Base-by-base conservation (phyloP, 805 yeast species). In the Teunomyces lycoperdinae region DNA sequence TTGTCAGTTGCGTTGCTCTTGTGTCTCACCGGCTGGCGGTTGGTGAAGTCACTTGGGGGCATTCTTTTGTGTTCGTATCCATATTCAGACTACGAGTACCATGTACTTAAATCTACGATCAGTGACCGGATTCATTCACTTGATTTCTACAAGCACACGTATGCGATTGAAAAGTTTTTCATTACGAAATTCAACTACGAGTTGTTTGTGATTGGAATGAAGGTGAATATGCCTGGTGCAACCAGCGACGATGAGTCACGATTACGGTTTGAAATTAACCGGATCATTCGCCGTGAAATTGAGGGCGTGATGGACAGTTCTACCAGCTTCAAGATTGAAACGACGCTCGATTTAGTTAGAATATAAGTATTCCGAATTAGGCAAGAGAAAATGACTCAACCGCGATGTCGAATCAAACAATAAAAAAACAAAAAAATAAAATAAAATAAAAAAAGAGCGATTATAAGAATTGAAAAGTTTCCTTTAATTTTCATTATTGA, bases 211-310 rank as follows among this genome's bases (percentile, higher is more conserved):
- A 79, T 84, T 2, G 76, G 88, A 3, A 51, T 84, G 13, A 75
- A 70, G 47, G 54, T 87, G 3, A 64, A 62, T 16, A 81, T 87
- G 85, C 64, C 68, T 42, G 91, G 91, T n/a, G 87, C 84, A 1
- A 79, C 86, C 3, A 80, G 80, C 51, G 88, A 85, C 47, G 90
- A 85, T 41, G 92, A 86, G 60, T 63, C 80, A 1, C 66, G 72
- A 29, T 58, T 87, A 30, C 62, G 86, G 38, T 75, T 73, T 50
- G 82, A 82, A 49, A 65, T 78, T 2, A 63, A 67, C 36, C 67
- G 76, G 30, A 63, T 79, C 6, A 66, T 82, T 3, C 60, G 66
- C 36, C 65, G 62, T 11, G 59, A 68, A 11, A 52, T 77, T 48
- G 54, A 54, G 27, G 57, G 57, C 24, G 56, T 57, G 14, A 67